These are phyloP conservation scores for Lactarius sp. DNA, from an alignment of 768 basidiomycete genomes.

Conservation along the genomic window DNA sequence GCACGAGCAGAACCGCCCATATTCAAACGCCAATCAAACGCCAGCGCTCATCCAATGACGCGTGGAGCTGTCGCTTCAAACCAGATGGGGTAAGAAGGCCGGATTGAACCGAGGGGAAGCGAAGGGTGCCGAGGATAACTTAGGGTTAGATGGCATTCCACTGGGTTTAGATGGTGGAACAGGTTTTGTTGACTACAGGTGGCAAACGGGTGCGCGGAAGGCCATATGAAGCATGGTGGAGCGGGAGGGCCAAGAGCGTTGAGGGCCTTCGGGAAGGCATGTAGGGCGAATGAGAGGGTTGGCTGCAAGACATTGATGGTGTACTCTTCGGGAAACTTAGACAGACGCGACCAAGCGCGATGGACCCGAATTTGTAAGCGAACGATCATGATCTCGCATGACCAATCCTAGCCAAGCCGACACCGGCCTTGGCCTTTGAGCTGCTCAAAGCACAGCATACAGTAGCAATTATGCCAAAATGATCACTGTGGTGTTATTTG, in stretches of 20 bases:
- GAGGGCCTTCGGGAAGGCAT: constrained; percentile 13
- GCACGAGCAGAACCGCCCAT: neutral
- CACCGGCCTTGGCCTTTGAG: too few species aligned
- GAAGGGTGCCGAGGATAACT: constrained; percentile 16
- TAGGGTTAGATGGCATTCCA: constrained; percentile 26
- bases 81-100: neutral
- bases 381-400: too few species aligned
- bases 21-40: neutral
- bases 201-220: constrained; percentile 14
- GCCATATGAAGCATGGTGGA: neutral
- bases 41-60: neutral
- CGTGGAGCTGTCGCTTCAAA: neutral
- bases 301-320: constrained; percentile 1
- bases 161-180: constrained; percentile 16
- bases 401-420: too few species aligned
- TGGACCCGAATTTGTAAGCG: neutral
- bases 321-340: neutral
- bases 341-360: neutral
- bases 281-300: neutral
- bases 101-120: constrained; percentile 6
- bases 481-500: too few species aligned
- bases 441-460: too few species aligned
- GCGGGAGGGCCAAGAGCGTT: constrained; percentile 20
- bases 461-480: neutral
- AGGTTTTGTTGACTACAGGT: constrained; percentile 20